A percentile compares a stretch with the other conserved stretches of the same genome.
Conservation (phyloP, 2,329 filamentous ascomycete genomes). For the Fusarium sp. region DNA sequence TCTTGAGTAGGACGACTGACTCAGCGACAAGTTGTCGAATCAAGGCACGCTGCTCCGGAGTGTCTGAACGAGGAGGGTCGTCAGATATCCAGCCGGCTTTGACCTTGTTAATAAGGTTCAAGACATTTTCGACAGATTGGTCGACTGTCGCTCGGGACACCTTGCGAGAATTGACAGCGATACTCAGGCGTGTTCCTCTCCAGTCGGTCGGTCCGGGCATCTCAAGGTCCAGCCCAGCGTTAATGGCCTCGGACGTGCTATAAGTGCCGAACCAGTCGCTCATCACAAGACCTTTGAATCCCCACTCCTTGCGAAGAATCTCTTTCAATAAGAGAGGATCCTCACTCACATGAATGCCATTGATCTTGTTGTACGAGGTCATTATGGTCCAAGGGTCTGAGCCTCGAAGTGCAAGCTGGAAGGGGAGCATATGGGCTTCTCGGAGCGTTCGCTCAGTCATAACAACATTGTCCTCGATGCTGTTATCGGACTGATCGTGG, state of each 20-base stretch:
- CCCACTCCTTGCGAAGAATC: slow-evolving; percentile 52
- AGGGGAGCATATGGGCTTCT: slow-evolving; percentile 53
- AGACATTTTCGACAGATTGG: slow-evolving; percentile 46
- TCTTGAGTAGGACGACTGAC: slow-evolving; percentile 33
- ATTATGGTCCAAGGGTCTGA: slow-evolving; percentile 57
- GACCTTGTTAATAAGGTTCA: slow-evolving; percentile 36
- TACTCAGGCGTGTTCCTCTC: slow-evolving; percentile 44
- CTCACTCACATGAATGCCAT: slow-evolving; percentile 54
- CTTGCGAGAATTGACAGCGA: slow-evolving; percentile 48
- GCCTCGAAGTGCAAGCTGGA: slow-evolving; percentile 57
- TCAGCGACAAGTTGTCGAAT: slow-evolving; percentile 34
- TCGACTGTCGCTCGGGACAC: slow-evolving; percentile 42
- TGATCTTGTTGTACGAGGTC: slow-evolving; percentile 55
- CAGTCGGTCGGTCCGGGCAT: slow-evolving; percentile 54
- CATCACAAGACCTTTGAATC: slow-evolving; percentile 39
- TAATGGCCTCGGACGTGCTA: slow-evolving; percentile 50
- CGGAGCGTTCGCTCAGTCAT: slow-evolving; percentile 43
- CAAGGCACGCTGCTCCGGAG: slow-evolving; percentile 25
- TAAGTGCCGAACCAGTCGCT: slow-evolving; percentile 56
- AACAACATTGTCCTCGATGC: slow-evolving; percentile 43
- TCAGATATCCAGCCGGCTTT: slow-evolving; percentile 6
- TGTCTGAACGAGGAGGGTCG: slow-evolving; percentile 19
- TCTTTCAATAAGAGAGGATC: slow-evolving; percentile 41
- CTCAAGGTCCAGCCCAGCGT: slow-evolving; percentile 51
- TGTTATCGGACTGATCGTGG: slow-evolving; percentile 55